Evolutionary conservation across 1,284 basidiomycete genomes (phyloP).

Genomic region (Violaceomyces palustris): DNA sequence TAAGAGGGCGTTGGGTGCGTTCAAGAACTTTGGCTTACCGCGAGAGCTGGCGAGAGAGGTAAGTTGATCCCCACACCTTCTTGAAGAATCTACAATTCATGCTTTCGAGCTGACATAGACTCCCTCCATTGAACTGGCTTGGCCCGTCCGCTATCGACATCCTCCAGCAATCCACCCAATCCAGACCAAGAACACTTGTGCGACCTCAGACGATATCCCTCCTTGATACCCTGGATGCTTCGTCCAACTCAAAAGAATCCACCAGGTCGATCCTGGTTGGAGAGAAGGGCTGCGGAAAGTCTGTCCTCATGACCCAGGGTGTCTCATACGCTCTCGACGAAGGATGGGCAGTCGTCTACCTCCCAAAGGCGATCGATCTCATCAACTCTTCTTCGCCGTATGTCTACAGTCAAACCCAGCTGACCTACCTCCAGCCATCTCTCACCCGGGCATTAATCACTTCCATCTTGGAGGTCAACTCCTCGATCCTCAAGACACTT

Average conservation of each 20-base stretch:
- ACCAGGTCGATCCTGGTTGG: constrained; percentile 56
- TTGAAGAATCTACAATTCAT: too few relatives aligned
- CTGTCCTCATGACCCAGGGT: constrained; percentile 72
- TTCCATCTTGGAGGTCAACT: constrained; percentile 53
- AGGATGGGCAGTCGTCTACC: constrained; percentile 80
- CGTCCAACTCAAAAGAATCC: constrained; percentile 9
- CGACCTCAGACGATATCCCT: constrained; percentile 37
- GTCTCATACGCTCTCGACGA: constrained; percentile 67
- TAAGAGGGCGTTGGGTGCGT: constrained; percentile 22
- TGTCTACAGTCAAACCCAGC: constrained; percentile 68
- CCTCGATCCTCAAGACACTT: constrained; percentile 12
- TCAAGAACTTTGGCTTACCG: constrained; percentile 36
- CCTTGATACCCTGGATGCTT: constrained; percentile 31
- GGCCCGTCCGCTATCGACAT: too few relatives aligned
- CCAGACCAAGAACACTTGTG: constrained; percentile 29
- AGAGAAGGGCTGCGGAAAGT: constrained; percentile 74
- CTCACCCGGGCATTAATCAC: constrained; percentile 51
- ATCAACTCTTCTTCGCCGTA: constrained; percentile 75
- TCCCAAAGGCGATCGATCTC: constrained; percentile 72
- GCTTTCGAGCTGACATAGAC: too few relatives aligned
- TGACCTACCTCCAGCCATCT: constrained; percentile 72
- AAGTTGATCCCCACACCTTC: too few relatives aligned
- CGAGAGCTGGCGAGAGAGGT: constrained; percentile 28
- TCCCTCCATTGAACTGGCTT: too few relatives aligned
- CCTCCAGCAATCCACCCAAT: constrained; percentile 17